These are phyloP conservation scores for Lagerstroemia speciosa DNA, from an alignment of 345 rosid genomes.

Conservation along the genomic window DNA sequence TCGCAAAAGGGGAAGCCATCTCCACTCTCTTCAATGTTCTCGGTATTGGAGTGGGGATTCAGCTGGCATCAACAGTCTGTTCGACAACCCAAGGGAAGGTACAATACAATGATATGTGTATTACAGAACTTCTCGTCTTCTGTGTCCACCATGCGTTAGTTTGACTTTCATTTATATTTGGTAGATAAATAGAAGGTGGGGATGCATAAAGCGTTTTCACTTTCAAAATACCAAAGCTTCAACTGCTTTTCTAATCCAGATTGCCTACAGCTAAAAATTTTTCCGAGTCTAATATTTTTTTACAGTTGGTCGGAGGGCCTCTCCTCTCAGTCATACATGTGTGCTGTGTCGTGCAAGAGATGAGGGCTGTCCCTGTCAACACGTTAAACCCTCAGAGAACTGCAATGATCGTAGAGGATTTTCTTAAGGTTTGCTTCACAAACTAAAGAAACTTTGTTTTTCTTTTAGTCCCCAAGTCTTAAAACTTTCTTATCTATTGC, in stretches of 20 bases:
- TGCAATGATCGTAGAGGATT: slow-evolving; percentile 75
- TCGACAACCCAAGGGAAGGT: slow-evolving; percentile 93
- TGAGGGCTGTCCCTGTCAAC: slow-evolving; percentile 75
- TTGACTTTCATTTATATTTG: neutral
- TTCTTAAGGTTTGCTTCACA: slow-evolving; percentile 48
- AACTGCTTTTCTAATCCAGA: neutral
- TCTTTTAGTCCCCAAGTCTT: slow-evolving; percentile 4
- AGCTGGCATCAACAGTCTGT: slow-evolving; percentile 81
- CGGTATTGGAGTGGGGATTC: slow-evolving; percentile 76
- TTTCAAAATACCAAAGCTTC: neutral
- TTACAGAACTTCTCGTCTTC: neutral
- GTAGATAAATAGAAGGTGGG: neutral
- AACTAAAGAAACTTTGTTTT: neutral
- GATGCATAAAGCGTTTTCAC: neutral
- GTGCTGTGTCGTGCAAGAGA: slow-evolving; percentile 64
- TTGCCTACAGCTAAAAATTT: neutral
- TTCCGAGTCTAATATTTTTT: neutral
- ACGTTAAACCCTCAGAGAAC: slow-evolving; percentile 92
- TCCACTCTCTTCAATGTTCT: slow-evolving; percentile 85
- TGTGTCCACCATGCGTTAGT: neutral
- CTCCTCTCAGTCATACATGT: slow-evolving; percentile 65
- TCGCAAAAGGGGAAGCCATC: slow-evolving; percentile 97
- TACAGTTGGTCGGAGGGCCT: slow-evolving; percentile 79
- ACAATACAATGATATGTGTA: neutral
- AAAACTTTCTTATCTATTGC: neutral